These are phyloP conservation scores for Cercospora canescens DNA, from an alignment of 2,329 filamentous ascomycete species.

Conservation along the genomic window DNA sequence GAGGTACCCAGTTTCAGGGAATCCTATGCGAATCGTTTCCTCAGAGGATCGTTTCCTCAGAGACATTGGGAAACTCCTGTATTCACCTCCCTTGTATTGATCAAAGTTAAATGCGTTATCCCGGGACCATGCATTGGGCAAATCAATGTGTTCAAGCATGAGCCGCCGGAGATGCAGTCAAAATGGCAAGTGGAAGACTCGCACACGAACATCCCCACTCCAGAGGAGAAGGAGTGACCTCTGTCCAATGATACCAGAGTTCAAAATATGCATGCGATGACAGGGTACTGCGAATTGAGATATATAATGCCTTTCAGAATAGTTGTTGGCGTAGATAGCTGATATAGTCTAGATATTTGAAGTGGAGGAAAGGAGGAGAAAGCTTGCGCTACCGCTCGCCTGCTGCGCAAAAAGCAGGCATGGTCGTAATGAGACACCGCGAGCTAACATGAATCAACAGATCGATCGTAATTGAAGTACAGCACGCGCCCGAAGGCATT, in stretches of 20 bases:
- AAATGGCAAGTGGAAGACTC: background rate
- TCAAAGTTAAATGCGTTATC: no score
- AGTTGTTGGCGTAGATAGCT: background rate
- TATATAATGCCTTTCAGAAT: background rate
- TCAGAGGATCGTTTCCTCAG: no score
- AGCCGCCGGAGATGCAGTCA: no score
- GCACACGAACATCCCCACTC: no score
- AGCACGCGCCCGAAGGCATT: background rate
- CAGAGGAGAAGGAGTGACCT: no score
- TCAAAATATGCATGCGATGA: background rate
- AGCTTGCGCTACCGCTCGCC: background rate
- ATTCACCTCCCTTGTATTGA: no score
- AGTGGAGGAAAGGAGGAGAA: background rate
- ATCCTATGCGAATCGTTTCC: no score
- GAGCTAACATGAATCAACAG: background rate
- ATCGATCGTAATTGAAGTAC: background rate
- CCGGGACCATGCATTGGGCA: no score
- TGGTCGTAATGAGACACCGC: background rate
- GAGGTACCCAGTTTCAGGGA: no score
- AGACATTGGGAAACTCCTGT: no score
- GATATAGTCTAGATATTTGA: background rate
- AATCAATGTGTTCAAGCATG: no score
- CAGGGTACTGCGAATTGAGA: background rate
- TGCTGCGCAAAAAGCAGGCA: background rate
- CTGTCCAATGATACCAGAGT: no score